Evolutionary conservation across 495 filamentous ascomycete genomes (phyloP), one percentile per base, ranked within the genome.

Genomic region (Xylaria telfairii): DNA sequence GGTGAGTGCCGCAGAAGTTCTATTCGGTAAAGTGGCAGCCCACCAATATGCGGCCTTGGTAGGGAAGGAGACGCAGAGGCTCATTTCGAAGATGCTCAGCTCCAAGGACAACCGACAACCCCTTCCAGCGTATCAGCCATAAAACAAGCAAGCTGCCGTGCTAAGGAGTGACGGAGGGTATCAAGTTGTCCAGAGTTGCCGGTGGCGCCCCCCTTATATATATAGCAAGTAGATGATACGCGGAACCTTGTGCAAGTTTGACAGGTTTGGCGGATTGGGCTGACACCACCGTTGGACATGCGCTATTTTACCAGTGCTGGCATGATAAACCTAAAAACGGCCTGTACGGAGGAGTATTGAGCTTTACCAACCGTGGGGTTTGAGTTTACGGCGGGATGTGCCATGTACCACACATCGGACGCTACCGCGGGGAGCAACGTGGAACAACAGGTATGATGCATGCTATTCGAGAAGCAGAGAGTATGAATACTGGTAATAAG

Each of bases 11-110:
- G 32, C 30, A 37, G 30, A 59, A 8, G 54, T 57, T 34, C 24
- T 26, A 24, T 53, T 15, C 4, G 49, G 49, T 26, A 4, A 53
- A 53, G 49, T 28, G 15, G 49, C 49, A 53, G 49, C 9, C 49
- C 49, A 49, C 49, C 49, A 28, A 28, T 12, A 53, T 53, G 49
- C 49, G 49, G 49, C n/a, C 4, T 37, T 57, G 19, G 3, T 15
- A 34, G 30, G 15, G 34, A 19, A 15, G 32, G 17, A 57, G 54
- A 37, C 30, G 7, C 54, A 37, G 12, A n/a, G 13, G 54, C 30
- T 57, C 54, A 37, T 37, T 57, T 37, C 54, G 17, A 57, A n/a
- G 7, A 37, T 57, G 54, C 30, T 37, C 54, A 56, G 53, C 24
- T 56, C 28, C 26, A 56, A 26, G 53, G 37, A 6, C 24, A 30